These are phyloP conservation scores for Cordyceps tenuipes DNA, from an alignment of 2,329 filamentous ascomycete genomes.

Conservation along the genomic window DNA sequence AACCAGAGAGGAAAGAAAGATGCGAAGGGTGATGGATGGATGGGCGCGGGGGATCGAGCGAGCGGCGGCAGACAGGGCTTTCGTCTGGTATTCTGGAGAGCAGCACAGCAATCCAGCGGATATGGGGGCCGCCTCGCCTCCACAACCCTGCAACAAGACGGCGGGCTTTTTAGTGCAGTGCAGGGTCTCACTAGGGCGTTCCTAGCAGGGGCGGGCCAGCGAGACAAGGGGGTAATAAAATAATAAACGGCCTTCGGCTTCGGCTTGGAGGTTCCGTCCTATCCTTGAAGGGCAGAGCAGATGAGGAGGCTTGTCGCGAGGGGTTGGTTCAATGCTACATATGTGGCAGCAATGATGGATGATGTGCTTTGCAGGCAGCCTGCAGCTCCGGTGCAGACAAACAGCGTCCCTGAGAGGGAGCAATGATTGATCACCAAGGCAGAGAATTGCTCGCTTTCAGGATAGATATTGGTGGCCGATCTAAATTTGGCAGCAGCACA, in stretches of 20 bases:
- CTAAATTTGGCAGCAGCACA: conserved; percentile 8
- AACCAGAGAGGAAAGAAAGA: neutral
- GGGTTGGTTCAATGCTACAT: neutral
- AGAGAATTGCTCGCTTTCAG: neutral
- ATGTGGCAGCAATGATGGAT: neutral
- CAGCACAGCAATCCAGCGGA: neutral
- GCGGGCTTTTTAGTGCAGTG: conserved; percentile 5
- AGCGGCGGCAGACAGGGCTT: neutral
- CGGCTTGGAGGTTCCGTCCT: neutral
- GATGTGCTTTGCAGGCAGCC: neutral
- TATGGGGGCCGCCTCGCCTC: neutral
- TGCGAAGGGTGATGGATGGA: neutral
- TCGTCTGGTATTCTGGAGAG: conserved; percentile 1
- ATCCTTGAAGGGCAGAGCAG: neutral
- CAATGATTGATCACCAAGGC: too few relatives aligned
- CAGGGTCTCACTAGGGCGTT: neutral
- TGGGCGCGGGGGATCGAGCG: neutral
- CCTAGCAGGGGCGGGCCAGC: neutral
- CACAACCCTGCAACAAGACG: conserved; percentile 10
- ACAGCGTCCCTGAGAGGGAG: neutral
- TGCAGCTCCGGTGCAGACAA: neutral
- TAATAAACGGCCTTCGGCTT: neutral
- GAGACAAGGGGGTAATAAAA: conserved; percentile 5
- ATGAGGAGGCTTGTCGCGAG: neutral
- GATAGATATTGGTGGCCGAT: neutral